Evolutionary conservation across 2,329 filamentous ascomycete species (phyloP), one percentile per base, ranked within the genome.

Genomic region (Scedosporium boydii): DNA sequence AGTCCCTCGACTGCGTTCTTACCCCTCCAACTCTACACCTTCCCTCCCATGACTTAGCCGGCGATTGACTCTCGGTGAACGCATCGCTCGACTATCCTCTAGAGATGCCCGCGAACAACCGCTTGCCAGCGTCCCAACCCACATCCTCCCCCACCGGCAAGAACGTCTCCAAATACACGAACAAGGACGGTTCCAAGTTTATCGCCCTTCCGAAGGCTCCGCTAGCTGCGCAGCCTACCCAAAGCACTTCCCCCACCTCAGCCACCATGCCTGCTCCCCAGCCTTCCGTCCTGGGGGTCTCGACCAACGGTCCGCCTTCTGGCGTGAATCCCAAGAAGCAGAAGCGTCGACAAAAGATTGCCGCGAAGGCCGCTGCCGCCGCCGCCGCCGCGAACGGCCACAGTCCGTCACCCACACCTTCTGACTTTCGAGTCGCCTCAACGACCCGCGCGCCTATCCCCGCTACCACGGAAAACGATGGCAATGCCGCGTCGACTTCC

Each of bases 241-340:
- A 82, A 66, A 79, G 81, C 61, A 81, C 82, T 44, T 76, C 74
- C 29, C 82, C 82, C 62, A 73, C 67, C 64, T 67, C 68, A 65
- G 67, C 66, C 48, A 29, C 63, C 41, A 62, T 57, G 61, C 58
- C 57, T 42, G 48, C 38, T 68, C 62, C 44, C 63, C 67, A 68
- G 71, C 63, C 64, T 63, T 64, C 63, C 29, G 62, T 59, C 18
- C 59, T 65, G 58, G 63, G 61, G 38, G 61, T 61, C 51, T 63
- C 62, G 53, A 60, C 64, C 64, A 70, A 75, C 64, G 65, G 64
- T 58, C 68, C 74, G 57, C 76, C 79, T 55, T 79, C 78, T 55
- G 71, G 80, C 7, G 88, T 93, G 60, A 97, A 96, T 76, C 87
- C 90, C 72, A 97, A 97, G 81, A 98, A 97, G 80, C 90, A 95